phyloP scores from a whole-genome alignment of 768 basidiomycete genomes.

The Hemileccinum impolitum region DNA sequence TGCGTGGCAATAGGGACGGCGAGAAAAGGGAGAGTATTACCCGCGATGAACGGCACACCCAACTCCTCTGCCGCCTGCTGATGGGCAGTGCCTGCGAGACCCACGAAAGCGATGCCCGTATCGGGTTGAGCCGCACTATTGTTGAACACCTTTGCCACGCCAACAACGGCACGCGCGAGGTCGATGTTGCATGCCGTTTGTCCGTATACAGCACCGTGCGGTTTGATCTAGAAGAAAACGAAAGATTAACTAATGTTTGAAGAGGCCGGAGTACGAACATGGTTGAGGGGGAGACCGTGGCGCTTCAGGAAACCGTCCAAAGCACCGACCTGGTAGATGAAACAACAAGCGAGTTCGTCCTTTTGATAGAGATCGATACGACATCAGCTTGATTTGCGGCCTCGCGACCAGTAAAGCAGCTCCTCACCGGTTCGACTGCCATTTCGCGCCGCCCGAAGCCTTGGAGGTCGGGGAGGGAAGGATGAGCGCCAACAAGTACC shows the following conservation, averaged over 20 bases:
- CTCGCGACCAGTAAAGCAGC: neutral
- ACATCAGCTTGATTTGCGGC: neutral
- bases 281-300: conserved; percentile 51
- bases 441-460: conserved; percentile 68
- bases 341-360: conserved; percentile 55
- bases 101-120: conserved; percentile 50
- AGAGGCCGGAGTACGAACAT: conserved; percentile 36
- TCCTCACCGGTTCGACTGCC: conserved; percentile 52
- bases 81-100: conserved; percentile 62
- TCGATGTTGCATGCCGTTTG: conserved; percentile 54
- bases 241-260: neutral
- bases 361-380: conserved; percentile 14
- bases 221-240: conserved; percentile 44
- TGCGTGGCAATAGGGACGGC: neutral
- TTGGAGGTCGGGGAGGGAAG: conserved; percentile 56
- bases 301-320: conserved; percentile 55
- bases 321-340: conserved; percentile 69
- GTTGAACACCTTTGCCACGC: conserved; percentile 51
- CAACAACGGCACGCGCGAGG: conserved; percentile 52
- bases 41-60: conserved; percentile 60
- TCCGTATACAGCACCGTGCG: conserved; percentile 60
- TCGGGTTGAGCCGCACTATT: conserved; percentile 17
- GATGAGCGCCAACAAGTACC: conserved; percentile 65
- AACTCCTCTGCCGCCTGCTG: conserved; percentile 52
- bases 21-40: conserved; percentile 22